Conservation (phyloP, 2,329 filamentous ascomycete species). For the Tympanopsis confertula region DNA sequence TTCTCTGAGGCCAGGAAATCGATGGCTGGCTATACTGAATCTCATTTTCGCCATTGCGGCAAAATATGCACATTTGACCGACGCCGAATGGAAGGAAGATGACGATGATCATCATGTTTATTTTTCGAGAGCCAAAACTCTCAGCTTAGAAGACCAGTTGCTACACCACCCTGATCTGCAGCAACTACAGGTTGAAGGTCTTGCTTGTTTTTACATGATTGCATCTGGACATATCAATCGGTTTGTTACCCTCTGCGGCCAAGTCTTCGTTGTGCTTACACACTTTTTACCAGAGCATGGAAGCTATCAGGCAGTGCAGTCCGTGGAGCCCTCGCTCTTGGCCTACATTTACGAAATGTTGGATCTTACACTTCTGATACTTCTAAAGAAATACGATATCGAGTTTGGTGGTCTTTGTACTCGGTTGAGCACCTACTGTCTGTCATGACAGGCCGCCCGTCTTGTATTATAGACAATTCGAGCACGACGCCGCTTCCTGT, state of each 20-base stretch:
- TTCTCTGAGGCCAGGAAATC: not conserved
- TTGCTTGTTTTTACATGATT: not conserved
- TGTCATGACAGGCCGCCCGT: not conserved
- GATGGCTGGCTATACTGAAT: not conserved
- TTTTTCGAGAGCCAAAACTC: not conserved
- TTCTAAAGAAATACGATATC: constrained; percentile 1
- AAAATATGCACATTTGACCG: not conserved
- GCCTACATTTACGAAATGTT: not conserved
- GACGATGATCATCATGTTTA: not conserved
- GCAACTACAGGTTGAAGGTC: not conserved
- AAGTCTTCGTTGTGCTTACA: not conserved
- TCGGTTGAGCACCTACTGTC: not conserved
- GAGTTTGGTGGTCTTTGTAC: constrained; percentile 1
- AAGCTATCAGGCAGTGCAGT: not conserved
- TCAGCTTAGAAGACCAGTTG: not conserved
- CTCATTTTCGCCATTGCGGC: not conserved
- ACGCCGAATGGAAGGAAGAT: not conserved
- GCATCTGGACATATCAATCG: not conserved
- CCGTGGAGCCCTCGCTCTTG: not conserved
- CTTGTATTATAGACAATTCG: not conserved
- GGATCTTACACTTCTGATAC: not conserved
- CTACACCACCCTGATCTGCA: not conserved
- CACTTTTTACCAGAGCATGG: not conserved
- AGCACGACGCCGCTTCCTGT: not conserved
- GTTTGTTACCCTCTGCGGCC: too few species aligned